Conservation (phyloP, 306 rosid genomes). For the cucumber (Cucumis sativus) region Cucumber_9930_V3 NC_026658.2:23040501-23041000, state of each 20-base stretch:
- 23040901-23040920: neutral
- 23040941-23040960: no score
- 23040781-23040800: neutral
- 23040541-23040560: constrained; percentile 71
- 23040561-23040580: neutral
- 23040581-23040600: neutral
- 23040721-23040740: neutral
- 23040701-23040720: neutral
- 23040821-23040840: neutral
- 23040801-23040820: neutral
- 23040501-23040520: constrained; percentile 4
- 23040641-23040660: constrained; percentile 86
- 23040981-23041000: no score
- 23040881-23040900: neutral
- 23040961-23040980: no score
- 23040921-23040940: no score
- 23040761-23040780: neutral
- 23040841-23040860: neutral
- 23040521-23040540: constrained; percentile 72
- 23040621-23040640: constrained; percentile 66
- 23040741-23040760: neutral
- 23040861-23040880: neutral
- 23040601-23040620: neutral
- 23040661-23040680: constrained; percentile 80
- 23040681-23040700: constrained; percentile 80